Base-by-base conservation (phyloP, 1,284 basidiomycete genomes). In the Waitea zeae region DNA sequence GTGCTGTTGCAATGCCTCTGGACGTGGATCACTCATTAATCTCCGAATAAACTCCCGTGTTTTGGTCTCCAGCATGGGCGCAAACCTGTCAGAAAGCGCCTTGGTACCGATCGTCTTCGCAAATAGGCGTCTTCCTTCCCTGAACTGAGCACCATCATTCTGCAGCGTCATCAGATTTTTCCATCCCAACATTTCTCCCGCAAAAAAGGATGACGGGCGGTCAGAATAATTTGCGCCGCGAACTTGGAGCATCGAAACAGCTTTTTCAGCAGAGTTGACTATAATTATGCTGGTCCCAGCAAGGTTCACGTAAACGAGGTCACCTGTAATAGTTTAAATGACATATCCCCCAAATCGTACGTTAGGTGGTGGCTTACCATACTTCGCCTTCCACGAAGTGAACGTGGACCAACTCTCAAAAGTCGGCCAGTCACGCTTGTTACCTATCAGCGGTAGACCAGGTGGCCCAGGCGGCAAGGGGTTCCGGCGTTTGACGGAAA, bases 261-360 rank as follows among this genome's bases (percentile, higher is more conserved):
- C 44, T 3, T 41, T 36, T 22, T 46, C 33, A 1, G 39, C 37
- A 2, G 46, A 46, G 37, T 51, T 53, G 29, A 53, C 38, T 13
- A 54, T 38, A 14, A 54, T 38, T 14, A 47, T 40, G 3, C 42
- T 37, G 19, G 45, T 38, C n/a, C 50, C 50, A n/a, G 48, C 35
- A 9, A 49, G 37, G 20, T 38, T 45, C 20, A 51, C 20, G 19
- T 49, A 46, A 9, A 47, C 38, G 34, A 52, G 42, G 29, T 48
- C 44, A 15, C 49, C 49, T 51, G 20, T 15, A 2, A 4, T 14
- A 11, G 20, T n/a, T n/a, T n/a, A n/a, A n/a, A n/a, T n/a, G n/a
- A n/a, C n/a, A n/a, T n/a, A n/a, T n/a, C n/a, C n/a, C n/a, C n/a
- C n/a, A n/a, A n/a, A n/a, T n/a, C n/a, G n/a, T n/a, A n/a, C n/a